Percentiles rank a stretch among this genome's conserved stretches.
Evolutionary conservation across 306 rosid species (phyloP).

Genomic region (Lathyrus sativus): DNA sequence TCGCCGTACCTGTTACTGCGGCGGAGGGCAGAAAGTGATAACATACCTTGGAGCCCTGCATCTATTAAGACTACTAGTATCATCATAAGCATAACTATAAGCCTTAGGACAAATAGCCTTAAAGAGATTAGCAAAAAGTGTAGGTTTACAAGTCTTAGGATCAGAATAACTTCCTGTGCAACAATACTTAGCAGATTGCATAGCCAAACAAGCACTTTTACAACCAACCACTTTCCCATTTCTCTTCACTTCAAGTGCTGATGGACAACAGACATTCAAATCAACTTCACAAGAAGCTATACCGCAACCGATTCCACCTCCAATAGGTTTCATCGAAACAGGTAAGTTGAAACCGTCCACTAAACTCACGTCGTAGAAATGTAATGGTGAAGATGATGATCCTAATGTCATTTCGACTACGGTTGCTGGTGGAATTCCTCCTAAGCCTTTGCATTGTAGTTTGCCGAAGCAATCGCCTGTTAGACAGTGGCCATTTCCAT

Average conservation of each 20-base stretch:
- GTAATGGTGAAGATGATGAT: conserved; percentile 78
- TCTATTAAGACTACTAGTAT: conserved; percentile 77
- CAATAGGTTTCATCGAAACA: conserved; percentile 88
- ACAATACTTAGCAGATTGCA: conserved; percentile 92
- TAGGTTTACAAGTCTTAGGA: conserved; percentile 85
- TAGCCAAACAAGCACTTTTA: conserved; percentile 95
- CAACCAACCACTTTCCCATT: conserved; percentile 84
- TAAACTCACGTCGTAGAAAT: conserved; percentile 88
- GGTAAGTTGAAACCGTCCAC: conserved; percentile 96
- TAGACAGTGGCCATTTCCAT: conserved; percentile 69
- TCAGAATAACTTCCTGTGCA: conserved; percentile 83
- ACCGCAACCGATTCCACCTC: conserved; percentile 92
- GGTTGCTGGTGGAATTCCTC: conserved; percentile 86
- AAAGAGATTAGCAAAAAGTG: conserved; percentile 78
- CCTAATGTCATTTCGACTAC: conserved; percentile 97
- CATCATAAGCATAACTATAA: conserved; percentile 94
- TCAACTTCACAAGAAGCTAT: conserved; percentile 89
- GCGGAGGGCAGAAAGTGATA: conserved; percentile 88
- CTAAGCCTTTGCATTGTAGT: conserved; percentile 62
- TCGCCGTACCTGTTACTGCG: conserved; percentile 27
- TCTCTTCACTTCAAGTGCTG: conserved; percentile 78
- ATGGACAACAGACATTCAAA: conserved; percentile 87
- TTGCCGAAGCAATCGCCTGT: conserved; percentile 77
- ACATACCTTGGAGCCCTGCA: conserved; percentile 88
- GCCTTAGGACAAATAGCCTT: conserved; percentile 99